Evolutionary conservation across 106 monocot genomes (phyloP).

Genomic region (Dioscorea zingiberensis): DNA sequence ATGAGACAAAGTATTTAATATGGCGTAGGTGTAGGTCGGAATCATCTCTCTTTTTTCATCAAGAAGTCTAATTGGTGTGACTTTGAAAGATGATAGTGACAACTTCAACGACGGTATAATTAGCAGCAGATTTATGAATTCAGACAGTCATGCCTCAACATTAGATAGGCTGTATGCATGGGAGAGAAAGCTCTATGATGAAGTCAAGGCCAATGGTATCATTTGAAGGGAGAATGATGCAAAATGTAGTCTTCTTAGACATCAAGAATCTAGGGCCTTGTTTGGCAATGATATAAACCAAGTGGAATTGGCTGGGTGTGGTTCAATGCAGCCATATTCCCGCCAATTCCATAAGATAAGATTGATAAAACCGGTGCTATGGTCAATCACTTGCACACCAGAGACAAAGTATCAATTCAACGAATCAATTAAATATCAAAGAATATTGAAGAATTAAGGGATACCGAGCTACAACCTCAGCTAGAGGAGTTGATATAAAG

Average conservation of each 20-base stretch:
- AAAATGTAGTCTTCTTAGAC: conserved; percentile 63
- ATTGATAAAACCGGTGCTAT: conserved; percentile 77
- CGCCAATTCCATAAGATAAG: conserved; percentile 31
- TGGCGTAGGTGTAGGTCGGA: too few relatives aligned
- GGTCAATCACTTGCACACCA: conserved; percentile 86
- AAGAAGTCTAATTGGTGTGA: too few relatives aligned
- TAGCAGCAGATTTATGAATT: conserved; percentile 73
- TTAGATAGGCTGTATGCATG: conserved; percentile 89
- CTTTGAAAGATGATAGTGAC: too few relatives aligned
- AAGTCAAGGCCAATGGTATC: conserved; percentile 90
- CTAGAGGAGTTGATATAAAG: conserved; percentile 83
- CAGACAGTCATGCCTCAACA: conserved; percentile 97
- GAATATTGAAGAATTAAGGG: conserved; percentile 73
- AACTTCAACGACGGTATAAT: conserved; percentile 31
- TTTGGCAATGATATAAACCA: too few relatives aligned
- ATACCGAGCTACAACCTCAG: too few relatives aligned
- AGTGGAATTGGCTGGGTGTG: too few relatives aligned
- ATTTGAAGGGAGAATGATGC: conserved; percentile 77
- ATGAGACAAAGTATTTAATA: too few relatives aligned
- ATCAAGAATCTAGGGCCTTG: conserved; percentile 64
- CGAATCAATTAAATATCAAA: conserved; percentile 87
- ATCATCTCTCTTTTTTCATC: too few relatives aligned
- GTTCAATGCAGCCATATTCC: too few relatives aligned
- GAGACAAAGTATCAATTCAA: conserved; percentile 77
- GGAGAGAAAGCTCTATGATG: too few relatives aligned